Evolutionary conservation across 2,329 filamentous ascomycete genomes (phyloP).

Genomic region (Botrytis deweyae): DNA sequence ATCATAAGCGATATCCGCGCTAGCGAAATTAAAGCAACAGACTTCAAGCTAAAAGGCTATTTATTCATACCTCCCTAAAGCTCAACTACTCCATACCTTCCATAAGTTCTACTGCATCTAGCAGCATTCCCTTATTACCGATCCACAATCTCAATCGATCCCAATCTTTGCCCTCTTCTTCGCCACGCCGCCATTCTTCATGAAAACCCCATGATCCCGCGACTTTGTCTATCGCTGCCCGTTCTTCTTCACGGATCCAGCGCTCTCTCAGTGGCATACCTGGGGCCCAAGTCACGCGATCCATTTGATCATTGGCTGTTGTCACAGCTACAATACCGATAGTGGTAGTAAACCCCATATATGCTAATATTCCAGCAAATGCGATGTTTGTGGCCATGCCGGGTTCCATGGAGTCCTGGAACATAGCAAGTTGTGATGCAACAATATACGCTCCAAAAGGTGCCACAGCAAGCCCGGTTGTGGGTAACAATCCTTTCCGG

Average conservation of each 20-base stretch:
- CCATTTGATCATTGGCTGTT: conserved; percentile 93
- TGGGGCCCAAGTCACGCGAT: conserved; percentile 83
- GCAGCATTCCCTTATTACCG: conserved; percentile 78
- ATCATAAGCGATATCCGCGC: background rate
- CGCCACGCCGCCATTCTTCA: conserved; percentile 74
- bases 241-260: conserved; percentile 88
- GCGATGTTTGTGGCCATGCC: conserved; percentile 72
- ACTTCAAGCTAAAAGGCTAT: background rate
- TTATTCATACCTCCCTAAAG: conserved; percentile 1
- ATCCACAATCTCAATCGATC: conserved; percentile 80
- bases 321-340: conserved; percentile 82
- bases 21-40: conserved; percentile 1
- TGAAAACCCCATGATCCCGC: conserved; percentile 91
- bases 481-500: conserved; percentile 61
- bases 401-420: conserved; percentile 76
- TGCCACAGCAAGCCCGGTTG: conserved; percentile 53
- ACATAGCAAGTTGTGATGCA: conserved; percentile 63
- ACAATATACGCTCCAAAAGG: conserved; percentile 70
- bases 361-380: conserved; percentile 78
- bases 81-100: conserved; percentile 67
- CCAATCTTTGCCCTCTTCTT: conserved; percentile 92
- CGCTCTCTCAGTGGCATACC: conserved; percentile 78
- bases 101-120: conserved; percentile 89
- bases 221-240: conserved; percentile 80
- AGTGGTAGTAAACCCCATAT: conserved; percentile 75